Evolutionary conservation across 306 rosid species (phyloP), one percentile per base, ranked within the genome.

Genomic region (Heteromeles arbutifolia): DNA sequence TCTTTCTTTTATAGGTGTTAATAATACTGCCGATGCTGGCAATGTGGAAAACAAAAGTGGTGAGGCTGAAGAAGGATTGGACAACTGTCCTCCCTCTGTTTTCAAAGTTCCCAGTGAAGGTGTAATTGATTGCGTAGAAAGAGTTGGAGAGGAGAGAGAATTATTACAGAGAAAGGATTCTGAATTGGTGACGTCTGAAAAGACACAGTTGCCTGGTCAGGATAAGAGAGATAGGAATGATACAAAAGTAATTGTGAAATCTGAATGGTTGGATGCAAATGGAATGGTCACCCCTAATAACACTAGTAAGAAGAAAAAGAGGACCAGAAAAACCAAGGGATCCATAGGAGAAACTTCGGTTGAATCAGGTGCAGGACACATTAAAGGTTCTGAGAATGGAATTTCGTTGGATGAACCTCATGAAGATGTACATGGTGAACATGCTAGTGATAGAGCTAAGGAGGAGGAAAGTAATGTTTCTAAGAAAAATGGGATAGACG

Each of bases 101-200:
- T 65, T 79, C 57, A 71, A 77, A 77, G 88, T 74, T 70, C 82
- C 68, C 34, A 63, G 44, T 58, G 77, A 85, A 77, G 72, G 39
- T 62, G 84, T 79, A 78, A 70, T 72, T 61, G 78, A 24, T 65
- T 72, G 56, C 62, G 73, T 59, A 56, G 73, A 62, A 74, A 65
- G 73, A 79, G 68, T 85, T 31, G 79, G 56, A 76, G 88, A 76
- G 73, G 86, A 79, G 80, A 82, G 57, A 84, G 79, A 79, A 64
- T 53, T 74, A 57, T 48, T 82, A 44, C 81, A 67, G 73, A 67
- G 68, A 41, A 74, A 81, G 56, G 85, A 69, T 78, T 79, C 82
- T 29, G 75, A 84, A 65, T 52, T 53, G 63, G 37, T 79, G 65
- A 78, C 61, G 48, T 74, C 78, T 37, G 83, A 85, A 69, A 79